Conservation (phyloP, 208 protist species). For the Trypanosoma platydactyli region DNA sequence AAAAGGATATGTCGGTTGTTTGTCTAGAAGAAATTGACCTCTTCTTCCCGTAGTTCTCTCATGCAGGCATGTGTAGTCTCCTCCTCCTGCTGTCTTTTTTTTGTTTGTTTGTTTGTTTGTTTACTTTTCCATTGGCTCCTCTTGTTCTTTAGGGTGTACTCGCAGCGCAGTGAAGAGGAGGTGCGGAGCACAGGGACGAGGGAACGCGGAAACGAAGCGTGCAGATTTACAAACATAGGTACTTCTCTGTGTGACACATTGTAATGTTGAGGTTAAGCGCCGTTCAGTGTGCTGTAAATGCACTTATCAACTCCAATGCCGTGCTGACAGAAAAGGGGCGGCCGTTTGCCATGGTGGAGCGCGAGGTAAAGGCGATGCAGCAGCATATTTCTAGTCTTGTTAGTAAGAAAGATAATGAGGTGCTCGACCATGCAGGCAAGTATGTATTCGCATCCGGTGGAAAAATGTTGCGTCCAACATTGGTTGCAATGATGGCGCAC, state of each 20-base stretch:
- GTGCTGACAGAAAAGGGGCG: conserved; percentile 42
- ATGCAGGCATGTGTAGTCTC: too few relatives aligned
- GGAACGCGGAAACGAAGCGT: neutral
- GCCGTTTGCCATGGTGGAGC: conserved; percentile 60
- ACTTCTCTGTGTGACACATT: neutral
- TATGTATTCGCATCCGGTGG: conserved; percentile 64
- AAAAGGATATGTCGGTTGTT: too few relatives aligned
- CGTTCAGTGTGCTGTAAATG: neutral
- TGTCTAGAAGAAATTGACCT: too few relatives aligned
- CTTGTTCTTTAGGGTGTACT: too few relatives aligned
- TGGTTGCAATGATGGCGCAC: conserved; percentile 80
- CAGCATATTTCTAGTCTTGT: conserved; percentile 66
- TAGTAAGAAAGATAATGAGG: conserved; percentile 59
- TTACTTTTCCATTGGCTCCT: too few relatives aligned
- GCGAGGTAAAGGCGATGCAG: conserved; percentile 66
- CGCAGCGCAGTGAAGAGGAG: too few relatives aligned
- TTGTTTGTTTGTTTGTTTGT: too few relatives aligned
- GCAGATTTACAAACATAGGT: neutral
- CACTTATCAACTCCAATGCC: neutral
- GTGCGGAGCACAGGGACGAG: neutral
- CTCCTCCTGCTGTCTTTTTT: too few relatives aligned
- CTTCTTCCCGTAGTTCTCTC: too few relatives aligned
- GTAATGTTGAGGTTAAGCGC: conserved; percentile 5
- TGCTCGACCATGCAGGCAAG: conserved; percentile 78
- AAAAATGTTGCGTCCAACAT: conserved; percentile 80